phyloP scores from a whole-genome alignment of 2,329 filamentous ascomycete genomes.

The Bipolaris oryzae region DNA sequence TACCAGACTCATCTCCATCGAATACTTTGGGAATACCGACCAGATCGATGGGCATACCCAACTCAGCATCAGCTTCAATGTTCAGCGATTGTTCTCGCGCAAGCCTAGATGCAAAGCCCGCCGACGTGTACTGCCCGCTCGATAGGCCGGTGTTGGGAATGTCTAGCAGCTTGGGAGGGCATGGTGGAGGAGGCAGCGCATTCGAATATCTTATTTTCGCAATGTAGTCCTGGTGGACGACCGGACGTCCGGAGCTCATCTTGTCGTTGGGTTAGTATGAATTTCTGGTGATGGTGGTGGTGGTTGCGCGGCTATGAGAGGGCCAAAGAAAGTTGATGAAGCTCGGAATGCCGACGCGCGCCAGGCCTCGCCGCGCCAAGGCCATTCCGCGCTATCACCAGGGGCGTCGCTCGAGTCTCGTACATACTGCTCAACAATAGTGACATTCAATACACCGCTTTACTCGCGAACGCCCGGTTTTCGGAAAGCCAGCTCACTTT shows the following conservation, averaged over 20 bases:
- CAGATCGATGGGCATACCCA: constrained; percentile 95
- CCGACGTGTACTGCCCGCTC: constrained; percentile 85
- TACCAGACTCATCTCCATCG: constrained; percentile 92
- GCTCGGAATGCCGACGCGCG: constrained; percentile 34
- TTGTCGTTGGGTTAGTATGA: constrained; percentile 10
- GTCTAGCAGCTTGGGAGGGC: constrained; percentile 94
- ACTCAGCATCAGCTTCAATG: constrained; percentile 95
- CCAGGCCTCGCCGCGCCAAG: constrained; percentile 30
- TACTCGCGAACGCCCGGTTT: not conserved
- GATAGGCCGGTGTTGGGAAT: constrained; percentile 92
- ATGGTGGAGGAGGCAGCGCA: constrained; percentile 89
- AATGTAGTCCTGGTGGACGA: constrained; percentile 92
- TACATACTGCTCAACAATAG: not conserved
- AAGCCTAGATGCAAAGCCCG: constrained; percentile 86
- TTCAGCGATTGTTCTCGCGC: constrained; percentile 92
- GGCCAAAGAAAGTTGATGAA: constrained; percentile 37
- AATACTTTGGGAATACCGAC: constrained; percentile 95
- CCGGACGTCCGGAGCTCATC: constrained; percentile 37
- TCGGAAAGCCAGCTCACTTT: not conserved
- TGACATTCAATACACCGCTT: not conserved
- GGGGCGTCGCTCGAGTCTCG: constrained; percentile 1
- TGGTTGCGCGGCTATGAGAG: constrained; percentile 7
- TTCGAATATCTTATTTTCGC: constrained; percentile 95
- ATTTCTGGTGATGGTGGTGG: constrained; percentile 19
- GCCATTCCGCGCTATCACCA: constrained; percentile 9